A percentile compares a stretch with the other conserved stretches of the same genome.
phyloP scores from a whole-genome alignment of 768 basidiomycete genomes.

The Boletus reticuloceps region DNA sequence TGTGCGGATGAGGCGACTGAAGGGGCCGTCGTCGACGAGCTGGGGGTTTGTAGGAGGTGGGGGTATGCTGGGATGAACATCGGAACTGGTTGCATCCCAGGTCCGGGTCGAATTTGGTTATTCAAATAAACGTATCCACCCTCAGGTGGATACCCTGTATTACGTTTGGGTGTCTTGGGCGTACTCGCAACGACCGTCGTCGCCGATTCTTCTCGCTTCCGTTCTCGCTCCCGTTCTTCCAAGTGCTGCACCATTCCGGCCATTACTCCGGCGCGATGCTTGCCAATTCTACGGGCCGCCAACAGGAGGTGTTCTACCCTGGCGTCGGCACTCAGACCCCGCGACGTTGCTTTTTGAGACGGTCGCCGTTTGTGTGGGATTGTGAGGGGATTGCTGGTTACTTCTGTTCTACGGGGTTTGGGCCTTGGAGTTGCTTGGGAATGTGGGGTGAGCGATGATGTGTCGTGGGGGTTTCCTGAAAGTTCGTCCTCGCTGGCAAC shows the following conservation, averaged over 20 bases:
- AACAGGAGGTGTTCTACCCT: constrained; percentile 68
- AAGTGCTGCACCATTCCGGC: constrained; percentile 45
- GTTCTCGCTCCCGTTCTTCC: constrained; percentile 32
- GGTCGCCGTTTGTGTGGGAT: constrained; percentile 24
- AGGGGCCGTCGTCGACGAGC: constrained; percentile 30
- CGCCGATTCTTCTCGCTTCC: constrained; percentile 23
- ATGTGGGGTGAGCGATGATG: constrained; percentile 12
- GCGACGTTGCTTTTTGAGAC: constrained; percentile 25
- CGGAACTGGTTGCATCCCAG: constrained; percentile 31
- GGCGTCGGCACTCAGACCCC: constrained; percentile 55
- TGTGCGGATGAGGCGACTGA: constrained; percentile 23
- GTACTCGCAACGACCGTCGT: constrained; percentile 19
- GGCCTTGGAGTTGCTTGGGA: constrained; percentile 21
- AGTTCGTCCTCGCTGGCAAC: constrained; percentile 27
- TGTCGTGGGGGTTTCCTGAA: constrained; percentile 11
- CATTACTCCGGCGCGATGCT: constrained; percentile 54
- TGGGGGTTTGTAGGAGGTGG: constrained; percentile 30
- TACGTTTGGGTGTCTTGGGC: constrained; percentile 30
- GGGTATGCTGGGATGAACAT: constrained; percentile 31
- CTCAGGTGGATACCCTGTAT: constrained; percentile 18
- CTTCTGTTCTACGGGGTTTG: constrained; percentile 24
- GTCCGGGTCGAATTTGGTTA: constrained; percentile 20
- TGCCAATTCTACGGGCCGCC: constrained; percentile 68
- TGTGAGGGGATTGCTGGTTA: not conserved
- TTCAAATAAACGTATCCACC: constrained; percentile 31